Evolutionary conservation across 116 monocot genomes (phyloP).

Genomic region (Phalaenopsis hybrid): DNA sequence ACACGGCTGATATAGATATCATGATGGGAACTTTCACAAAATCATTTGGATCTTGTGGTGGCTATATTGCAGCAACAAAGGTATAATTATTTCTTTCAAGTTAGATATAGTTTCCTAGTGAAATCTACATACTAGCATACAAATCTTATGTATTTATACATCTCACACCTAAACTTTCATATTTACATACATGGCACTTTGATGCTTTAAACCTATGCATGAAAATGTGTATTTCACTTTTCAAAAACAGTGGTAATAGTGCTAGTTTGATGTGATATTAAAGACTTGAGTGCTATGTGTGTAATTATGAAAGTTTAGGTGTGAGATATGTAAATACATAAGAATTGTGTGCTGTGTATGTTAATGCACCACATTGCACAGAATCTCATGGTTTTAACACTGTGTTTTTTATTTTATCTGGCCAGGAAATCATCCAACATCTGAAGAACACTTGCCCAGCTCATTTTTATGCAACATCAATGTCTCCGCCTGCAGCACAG

Average conservation of each 20-base stretch:
- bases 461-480: conserved; percentile 95
- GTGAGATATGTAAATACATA: too few relatives aligned
- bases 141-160: too few relatives aligned
- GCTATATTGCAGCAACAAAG: conserved; percentile 95
- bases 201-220: too few relatives aligned
- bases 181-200: too few relatives aligned
- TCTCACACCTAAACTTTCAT: too few relatives aligned
- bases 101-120: background rate
- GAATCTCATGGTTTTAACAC: background rate
- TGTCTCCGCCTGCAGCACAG: conserved; percentile 89
- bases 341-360: too few relatives aligned
- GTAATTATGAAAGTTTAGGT: too few relatives aligned
- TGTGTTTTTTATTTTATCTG: background rate
- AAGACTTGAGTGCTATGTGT: too few relatives aligned
- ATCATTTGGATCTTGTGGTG: conserved; percentile 92
- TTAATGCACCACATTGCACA: background rate
- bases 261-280: too few relatives aligned
- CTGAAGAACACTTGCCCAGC: conserved; percentile 81
- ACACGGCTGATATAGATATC: conserved; percentile 79
- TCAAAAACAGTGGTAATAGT: too few relatives aligned
- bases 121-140: background rate
- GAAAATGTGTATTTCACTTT: too few relatives aligned
- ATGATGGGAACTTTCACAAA: conserved; percentile 99
- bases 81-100: conserved; percentile 17
- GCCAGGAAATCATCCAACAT: conserved; percentile 83